These are phyloP conservation scores for Kockovaella imperatae DNA, from an alignment of 768 basidiomycete species.

Conservation along the genomic window DNA sequence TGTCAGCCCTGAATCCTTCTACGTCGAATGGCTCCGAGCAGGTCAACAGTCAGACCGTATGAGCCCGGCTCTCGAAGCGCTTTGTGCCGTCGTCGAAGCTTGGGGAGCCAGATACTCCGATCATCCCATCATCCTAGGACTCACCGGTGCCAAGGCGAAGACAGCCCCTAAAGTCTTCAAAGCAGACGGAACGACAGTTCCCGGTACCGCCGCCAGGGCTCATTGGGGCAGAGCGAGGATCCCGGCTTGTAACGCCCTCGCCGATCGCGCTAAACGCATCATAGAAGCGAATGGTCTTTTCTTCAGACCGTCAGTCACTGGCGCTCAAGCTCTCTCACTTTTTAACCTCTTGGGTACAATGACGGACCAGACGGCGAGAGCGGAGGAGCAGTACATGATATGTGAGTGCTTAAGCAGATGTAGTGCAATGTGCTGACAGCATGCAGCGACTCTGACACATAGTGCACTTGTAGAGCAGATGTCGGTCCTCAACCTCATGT, in stretches of 20 bases:
- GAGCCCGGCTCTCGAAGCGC: slow-evolving; percentile 19
- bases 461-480: slow-evolving; percentile 27
- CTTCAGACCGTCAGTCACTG: slow-evolving; percentile 17
- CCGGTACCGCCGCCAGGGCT: slow-evolving; percentile 24
- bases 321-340: slow-evolving; percentile 20
- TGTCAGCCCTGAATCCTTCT: slow-evolving; percentile 25
- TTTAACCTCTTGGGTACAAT: slow-evolving; percentile 17
- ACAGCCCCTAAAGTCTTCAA: slow-evolving; percentile 26
- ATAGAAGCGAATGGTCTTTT: slow-evolving; percentile 17
- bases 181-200: slow-evolving; percentile 23
- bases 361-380: slow-evolving; percentile 11
- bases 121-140: slow-evolving; percentile 21
- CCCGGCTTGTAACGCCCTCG: slow-evolving; percentile 20
- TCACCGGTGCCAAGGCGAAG: slow-evolving; percentile 8
- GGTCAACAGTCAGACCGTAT: slow-evolving; percentile 23
- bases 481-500: slow-evolving; percentile 18
- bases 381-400: slow-evolving; percentile 14
- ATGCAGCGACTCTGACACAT: no score
- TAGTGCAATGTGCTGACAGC: neutral
- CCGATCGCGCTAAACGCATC: slow-evolving; percentile 11
- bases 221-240: slow-evolving; percentile 23
- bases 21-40: slow-evolving; percentile 25
- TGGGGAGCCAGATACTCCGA: slow-evolving; percentile 33
- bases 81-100: slow-evolving; percentile 28
- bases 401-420: slow-evolving; percentile 6